phyloP scores from a whole-genome alignment of 1,284 basidiomycete species.

The Thecaphora thlaspeos region DNA sequence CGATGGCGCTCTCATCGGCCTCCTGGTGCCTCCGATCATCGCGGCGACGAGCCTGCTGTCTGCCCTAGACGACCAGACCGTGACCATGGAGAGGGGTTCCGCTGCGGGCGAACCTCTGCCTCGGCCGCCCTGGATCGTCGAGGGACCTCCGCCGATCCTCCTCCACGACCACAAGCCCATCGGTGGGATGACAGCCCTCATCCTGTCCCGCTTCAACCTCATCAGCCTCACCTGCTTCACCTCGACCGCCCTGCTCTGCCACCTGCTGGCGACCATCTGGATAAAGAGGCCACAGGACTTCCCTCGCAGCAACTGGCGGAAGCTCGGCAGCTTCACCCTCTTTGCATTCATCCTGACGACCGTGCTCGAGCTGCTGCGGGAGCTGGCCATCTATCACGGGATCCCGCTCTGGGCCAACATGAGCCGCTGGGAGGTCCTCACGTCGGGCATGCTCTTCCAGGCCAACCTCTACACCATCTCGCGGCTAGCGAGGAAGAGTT shows the following conservation, averaged over 20 bases:
- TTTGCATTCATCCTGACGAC: conserved; percentile 54
- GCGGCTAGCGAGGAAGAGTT: conserved; percentile 83
- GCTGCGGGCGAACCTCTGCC: conserved; percentile 32
- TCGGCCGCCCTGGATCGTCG: conserved; percentile 35
- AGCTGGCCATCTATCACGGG: conserved; percentile 41
- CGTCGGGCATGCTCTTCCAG: conserved; percentile 82
- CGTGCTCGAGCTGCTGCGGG: conserved; percentile 50
- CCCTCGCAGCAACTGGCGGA: conserved; percentile 50
- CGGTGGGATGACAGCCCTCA: conserved; percentile 26
- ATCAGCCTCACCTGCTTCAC: conserved; percentile 41
- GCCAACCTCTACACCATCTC: conserved; percentile 84
- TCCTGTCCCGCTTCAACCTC: conserved; percentile 40
- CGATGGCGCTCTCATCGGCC: conserved; percentile 43
- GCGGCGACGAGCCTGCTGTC: conserved; percentile 37
- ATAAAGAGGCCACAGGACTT: conserved; percentile 36
- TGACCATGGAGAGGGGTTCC: neutral
- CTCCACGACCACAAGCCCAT: conserved; percentile 19
- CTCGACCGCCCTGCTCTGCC: conserved; percentile 33
- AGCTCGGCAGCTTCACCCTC: conserved; percentile 56
- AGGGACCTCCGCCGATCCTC: conserved; percentile 36
- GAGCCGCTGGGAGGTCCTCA: conserved; percentile 66
- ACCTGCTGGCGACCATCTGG: conserved; percentile 40
- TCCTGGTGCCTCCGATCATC: conserved; percentile 40
- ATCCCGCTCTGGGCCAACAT: conserved; percentile 50
- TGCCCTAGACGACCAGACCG: conserved; percentile 21